Base-by-base conservation (phyloP, 139 green algal genomes). In the Coelastrella sp. region DNA sequence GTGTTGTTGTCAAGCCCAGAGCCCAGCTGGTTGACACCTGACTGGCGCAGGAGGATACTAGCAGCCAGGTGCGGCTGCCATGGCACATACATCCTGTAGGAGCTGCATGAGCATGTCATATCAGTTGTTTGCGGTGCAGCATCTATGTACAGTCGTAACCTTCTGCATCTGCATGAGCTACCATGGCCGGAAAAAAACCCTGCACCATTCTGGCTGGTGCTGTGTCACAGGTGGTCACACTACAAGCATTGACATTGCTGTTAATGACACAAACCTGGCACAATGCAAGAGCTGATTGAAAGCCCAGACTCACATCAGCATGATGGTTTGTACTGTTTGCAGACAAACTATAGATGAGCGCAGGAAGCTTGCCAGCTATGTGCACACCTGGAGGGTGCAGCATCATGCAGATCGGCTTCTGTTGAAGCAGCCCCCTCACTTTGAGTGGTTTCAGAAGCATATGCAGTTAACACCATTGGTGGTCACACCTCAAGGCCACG, bases 21-120 rank as follows among this genome's bases (percentile, higher is more conserved):
- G 63, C 79, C 79, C 2, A 63, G 51, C 7, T 85, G 79, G 79
- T 77, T 85, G 62, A 85, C 79, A 27, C 79, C 40, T 13, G 79
- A 85, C 48, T 66, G 63, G 79, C 79, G 79, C 41, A 53, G 11
- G 7, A 41, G 79, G 13, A 64, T 85, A 25, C 21, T 84, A 2
- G 13, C 53, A 7, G 77, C 77, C 11, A 69, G 77, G 77, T 84
- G 32, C 23, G 74, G 1, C 40, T n/a, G n/a, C 21, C 13, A 51
- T 37, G 5, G 13, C 48, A 23, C 30, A 23, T 23, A 69, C 62
- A 69, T 23, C 62, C 27, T 69, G 30, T 30, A 69, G 62, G 9
- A 41, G 19, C 27, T 57, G 48, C 17, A 11, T 57, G 48, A 57
- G 17, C 17, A 11, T 11, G 48, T 11, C 48, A 57, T 57, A 11